A percentile compares a stretch with the other conserved stretches of the same genome.
Conservation (phyloP, 768 basidiomycete species). For the Phylloporus sp. region DNA sequence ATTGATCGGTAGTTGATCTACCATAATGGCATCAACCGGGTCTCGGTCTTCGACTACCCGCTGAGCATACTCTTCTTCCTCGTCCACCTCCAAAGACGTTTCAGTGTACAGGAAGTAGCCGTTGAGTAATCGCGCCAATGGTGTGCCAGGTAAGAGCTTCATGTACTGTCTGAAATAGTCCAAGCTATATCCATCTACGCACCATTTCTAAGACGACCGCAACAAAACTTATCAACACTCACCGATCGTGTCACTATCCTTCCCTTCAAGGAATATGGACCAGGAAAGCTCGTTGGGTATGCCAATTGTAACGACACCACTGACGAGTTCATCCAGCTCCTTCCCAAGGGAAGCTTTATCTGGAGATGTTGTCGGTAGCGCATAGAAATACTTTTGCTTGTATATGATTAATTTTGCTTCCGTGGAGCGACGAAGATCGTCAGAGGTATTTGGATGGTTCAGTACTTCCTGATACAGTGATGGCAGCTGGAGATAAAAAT, state of each 20-base stretch:
- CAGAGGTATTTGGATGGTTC: slow-evolving; percentile 74
- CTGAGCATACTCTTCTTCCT: slow-evolving; percentile 13
- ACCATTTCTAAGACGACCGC: slow-evolving; percentile 1
- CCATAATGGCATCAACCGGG: slow-evolving; percentile 58
- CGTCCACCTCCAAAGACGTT: slow-evolving; percentile 41
- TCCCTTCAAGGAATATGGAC: slow-evolving; percentile 71
- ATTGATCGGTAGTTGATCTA: slow-evolving; percentile 30
- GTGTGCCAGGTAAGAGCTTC: slow-evolving; percentile 57
- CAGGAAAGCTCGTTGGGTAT: slow-evolving; percentile 83
- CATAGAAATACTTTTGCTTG: slow-evolving; percentile 56
- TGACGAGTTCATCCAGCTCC: slow-evolving; percentile 68
- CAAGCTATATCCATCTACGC: slow-evolving; percentile 59
- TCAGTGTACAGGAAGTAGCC: slow-evolving; percentile 68
- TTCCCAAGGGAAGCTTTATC: slow-evolving; percentile 47
- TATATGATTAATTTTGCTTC: slow-evolving; percentile 73
- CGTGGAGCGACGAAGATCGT: slow-evolving; percentile 70
- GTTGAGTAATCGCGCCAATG: slow-evolving; percentile 53
- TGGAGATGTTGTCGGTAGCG: slow-evolving; percentile 45
- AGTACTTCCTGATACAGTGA: slow-evolving; percentile 73
- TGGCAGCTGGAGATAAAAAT: slow-evolving; percentile 51
- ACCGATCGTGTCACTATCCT: slow-evolving; percentile 67
- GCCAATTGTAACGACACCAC: slow-evolving; percentile 70
- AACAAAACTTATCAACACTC: slow-evolving; percentile 23
- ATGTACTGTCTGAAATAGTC: slow-evolving; percentile 57
- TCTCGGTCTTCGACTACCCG: slow-evolving; percentile 39